Evolutionary conservation across 495 filamentous ascomycete species (phyloP).

Genomic region (Tuber aestivum): DNA sequence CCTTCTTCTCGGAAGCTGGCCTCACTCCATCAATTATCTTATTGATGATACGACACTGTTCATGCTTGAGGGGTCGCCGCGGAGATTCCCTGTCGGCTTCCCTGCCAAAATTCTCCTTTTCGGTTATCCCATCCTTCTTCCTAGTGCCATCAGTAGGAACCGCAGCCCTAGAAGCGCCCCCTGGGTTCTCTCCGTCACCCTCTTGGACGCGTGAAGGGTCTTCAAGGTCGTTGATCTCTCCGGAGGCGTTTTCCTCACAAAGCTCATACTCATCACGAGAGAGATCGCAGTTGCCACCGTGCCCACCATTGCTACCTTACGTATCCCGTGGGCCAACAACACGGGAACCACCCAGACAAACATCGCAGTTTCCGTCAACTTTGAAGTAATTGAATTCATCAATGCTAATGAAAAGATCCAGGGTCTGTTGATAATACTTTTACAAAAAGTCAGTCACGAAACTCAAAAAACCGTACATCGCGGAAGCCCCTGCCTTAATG

Average conservation of each 20-base stretch:
- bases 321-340: slow-evolving; percentile 57
- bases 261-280: slow-evolving; percentile 72
- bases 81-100: slow-evolving; percentile 53
- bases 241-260: slow-evolving; percentile 66
- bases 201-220: slow-evolving; percentile 71
- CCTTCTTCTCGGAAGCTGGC: slow-evolving; percentile 46
- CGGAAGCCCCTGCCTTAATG: slow-evolving; percentile 54
- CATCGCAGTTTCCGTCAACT: slow-evolving; percentile 77
- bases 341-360: slow-evolving; percentile 93
- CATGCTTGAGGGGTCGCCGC: slow-evolving; percentile 47
- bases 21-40: slow-evolving; percentile 31
- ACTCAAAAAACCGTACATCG: too few species aligned
- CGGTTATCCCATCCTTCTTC: slow-evolving; percentile 83
- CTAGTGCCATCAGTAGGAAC: slow-evolving; percentile 52
- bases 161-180: slow-evolving; percentile 47
- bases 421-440: too few species aligned
- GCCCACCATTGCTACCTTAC: slow-evolving; percentile 58
- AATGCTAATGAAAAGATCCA: slow-evolving; percentile 80
- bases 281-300: slow-evolving; percentile 71
- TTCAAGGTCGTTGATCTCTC: slow-evolving; percentile 74
- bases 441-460: slow-evolving; percentile 42
- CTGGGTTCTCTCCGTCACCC: slow-evolving; percentile 69
- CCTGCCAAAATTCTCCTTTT: slow-evolving; percentile 60
- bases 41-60: slow-evolving; percentile 27
- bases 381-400: slow-evolving; percentile 85